Base-by-base conservation (phyloP, 495 filamentous ascomycete species). In the Penicillium daleae region DNA sequence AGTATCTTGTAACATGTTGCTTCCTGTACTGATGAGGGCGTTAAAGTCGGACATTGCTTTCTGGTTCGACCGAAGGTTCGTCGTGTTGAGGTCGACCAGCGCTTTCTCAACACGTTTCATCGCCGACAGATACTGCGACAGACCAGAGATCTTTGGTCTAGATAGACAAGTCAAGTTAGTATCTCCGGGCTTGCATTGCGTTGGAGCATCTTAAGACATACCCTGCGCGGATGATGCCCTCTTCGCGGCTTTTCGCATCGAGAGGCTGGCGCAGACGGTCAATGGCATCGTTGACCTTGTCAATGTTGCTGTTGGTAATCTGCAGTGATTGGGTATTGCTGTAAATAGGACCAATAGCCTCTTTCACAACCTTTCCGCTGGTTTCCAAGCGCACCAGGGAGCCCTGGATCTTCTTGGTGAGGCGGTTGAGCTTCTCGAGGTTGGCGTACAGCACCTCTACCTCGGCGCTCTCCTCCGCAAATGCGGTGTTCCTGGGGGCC, bases 331-430 rank as follows among this genome's bases (percentile, higher is more conserved):
- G 90, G 2, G 96, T 98, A 71, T 97, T 96, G 68, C 91, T 92
- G 73, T 93, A 93, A 29, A 98, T 89, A 9, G 96, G 96, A 1
- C 93, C 92, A 51, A 97, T 92, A 10, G 96, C 92, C 62, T 97
- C 89, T 61, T 93, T 89, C 17, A 98, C 92, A 52, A 88, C 92
- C 71, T 92, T 91, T 21, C 92, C 95, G 52, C 90, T 92, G 32
- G 88, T 87, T 64, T 97, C 92, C 13, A 99, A 78, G 66, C 94
- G 86, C 32, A 87, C 87, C 56, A 97, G 82, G 29, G 92, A 96
- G 21, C 90, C 88, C 74, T 93, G 87, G 64, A 99, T 97, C 80
- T 96, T 97, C 78, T 93, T 97, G 32, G 91, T 96, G 68, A 98
- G 85, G 53, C 78, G 70, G 60, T 87, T 86, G 64, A 88, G 81